phyloP scores from a whole-genome alignment of 331 rosid species.

The Arachis monticola region DNA sequence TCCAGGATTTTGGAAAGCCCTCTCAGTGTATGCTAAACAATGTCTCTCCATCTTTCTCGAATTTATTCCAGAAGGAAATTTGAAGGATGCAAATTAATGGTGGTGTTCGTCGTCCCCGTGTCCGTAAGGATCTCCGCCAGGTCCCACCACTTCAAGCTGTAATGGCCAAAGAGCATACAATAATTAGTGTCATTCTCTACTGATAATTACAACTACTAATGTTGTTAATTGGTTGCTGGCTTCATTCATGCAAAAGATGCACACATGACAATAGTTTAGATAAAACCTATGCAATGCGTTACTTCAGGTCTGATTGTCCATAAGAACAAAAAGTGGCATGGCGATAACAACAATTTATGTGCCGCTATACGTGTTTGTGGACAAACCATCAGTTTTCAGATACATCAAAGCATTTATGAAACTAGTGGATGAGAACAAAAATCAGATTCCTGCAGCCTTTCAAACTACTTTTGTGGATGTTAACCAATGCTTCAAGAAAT shows the following conservation, averaged over 20 bases:
- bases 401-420: conserved; percentile 15
- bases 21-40: conserved; percentile 39
- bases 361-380: background rate
- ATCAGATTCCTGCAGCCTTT: conserved; percentile 8
- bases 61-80: conserved; percentile 43
- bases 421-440: conserved; percentile 18
- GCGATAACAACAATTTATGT: background rate
- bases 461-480: conserved; percentile 4
- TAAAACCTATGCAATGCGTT: conserved; percentile 10
- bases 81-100: conserved; percentile 43
- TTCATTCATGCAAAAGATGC: conserved; percentile 26
- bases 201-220: conserved; percentile 4
- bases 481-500: conserved; percentile 14
- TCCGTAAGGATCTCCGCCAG: conserved; percentile 55
- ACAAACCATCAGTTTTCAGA: background rate
- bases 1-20: conserved; percentile 43
- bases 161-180: conserved; percentile 3
- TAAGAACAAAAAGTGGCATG: background rate
- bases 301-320: background rate
- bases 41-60: conserved; percentile 47
- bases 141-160: conserved; percentile 65
- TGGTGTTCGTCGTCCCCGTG: conserved; percentile 48
- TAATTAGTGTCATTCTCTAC: conserved; percentile 25
- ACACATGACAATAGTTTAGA: conserved; percentile 7
- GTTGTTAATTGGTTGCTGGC: conserved; percentile 1